Evolutionary conservation across 805 yeast species (phyloP), one percentile per base, ranked within the genome.

Genomic region (Starmerella davenportii): DNA sequence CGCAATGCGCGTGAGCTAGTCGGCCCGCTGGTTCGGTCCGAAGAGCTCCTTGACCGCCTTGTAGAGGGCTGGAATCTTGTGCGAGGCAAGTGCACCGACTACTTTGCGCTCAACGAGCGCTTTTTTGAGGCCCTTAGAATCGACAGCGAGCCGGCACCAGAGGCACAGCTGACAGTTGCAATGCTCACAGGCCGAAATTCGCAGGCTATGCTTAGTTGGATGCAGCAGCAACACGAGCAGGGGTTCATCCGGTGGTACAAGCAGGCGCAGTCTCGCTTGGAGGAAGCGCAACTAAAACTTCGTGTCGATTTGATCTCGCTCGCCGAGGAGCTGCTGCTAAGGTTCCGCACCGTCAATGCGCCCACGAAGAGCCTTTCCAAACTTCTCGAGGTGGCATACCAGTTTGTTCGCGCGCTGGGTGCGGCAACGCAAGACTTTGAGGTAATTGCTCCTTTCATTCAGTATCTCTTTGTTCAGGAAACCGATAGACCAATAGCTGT

Each of bases 201-300:
- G 13, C 30, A 31, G 5, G 35, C 3, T 18, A 30, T 40, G 1
- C 36, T 32, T 4, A 39, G 37, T 17, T 50, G 53, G 53, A 41
- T 51, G 18, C 38, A 42, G 18, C 20, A 35, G 3, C 44, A 43
- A 34, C 54, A 51, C 34, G 54, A 51, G 32, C 43, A 39, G 16
- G 54, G 53, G 13, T 49, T 51, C 38, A 39, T 33, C 13, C 24
- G 36, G 9, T 51, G 54, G 54, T 44, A 43, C 41, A 46, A 44
- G 19, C 40, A 41, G 1, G 30, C 36, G 18, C 16, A 21, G 1
- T 39, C 41, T 17, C 20, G 34, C 21, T 43, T 42, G 36, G 46
- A 42, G 7, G 11, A 30, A 1, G 17, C 41, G n/a, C 30, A 31
- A n/a, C 5, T 25, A 16, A 29, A 43, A 0, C 32, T 44, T 3